These are phyloP conservation scores for Skeletonema tropicum DNA, from an alignment of 108 stramenopile genomes.

Conservation along the genomic window DNA sequence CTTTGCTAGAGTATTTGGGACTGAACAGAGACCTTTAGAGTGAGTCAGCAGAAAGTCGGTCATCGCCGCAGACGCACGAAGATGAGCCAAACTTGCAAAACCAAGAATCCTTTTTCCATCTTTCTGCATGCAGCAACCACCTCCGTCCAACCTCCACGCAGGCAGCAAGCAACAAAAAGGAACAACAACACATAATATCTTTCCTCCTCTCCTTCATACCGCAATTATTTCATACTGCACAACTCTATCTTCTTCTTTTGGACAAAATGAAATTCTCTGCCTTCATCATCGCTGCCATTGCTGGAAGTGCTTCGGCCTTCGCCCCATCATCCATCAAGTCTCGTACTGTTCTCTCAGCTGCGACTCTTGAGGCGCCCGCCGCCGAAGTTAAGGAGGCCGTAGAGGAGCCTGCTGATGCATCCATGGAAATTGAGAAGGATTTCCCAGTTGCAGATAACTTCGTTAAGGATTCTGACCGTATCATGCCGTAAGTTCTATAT, in stretches of 20 bases:
- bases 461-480: slow-evolving; percentile 48
- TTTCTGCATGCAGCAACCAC: neutral
- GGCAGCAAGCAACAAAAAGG: neutral
- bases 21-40: too few relatives aligned
- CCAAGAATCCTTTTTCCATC: neutral
- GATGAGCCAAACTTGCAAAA: neutral
- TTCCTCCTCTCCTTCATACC: neutral
- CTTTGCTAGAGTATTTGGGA: too few relatives aligned
- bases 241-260: neutral
- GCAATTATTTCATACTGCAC: neutral
- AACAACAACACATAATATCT: too few relatives aligned
- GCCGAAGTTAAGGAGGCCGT: slow-evolving; percentile 5
- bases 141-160: neutral
- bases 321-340: slow-evolving; percentile 16
- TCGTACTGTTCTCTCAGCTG: slow-evolving; percentile 9
- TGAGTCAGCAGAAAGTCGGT: neutral
- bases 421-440: slow-evolving; percentile 26
- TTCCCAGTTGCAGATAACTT: slow-evolving; percentile 32
- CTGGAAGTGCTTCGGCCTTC: slow-evolving; percentile 27
- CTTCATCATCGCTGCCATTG: slow-evolving; percentile 24
- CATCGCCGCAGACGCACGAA: neutral
- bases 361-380: slow-evolving; percentile 35
- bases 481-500: slow-evolving; percentile 36
- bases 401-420: neutral
- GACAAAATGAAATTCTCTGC: slow-evolving; percentile 50